phyloP scores from a whole-genome alignment of 2,329 filamentous ascomycete genomes.

The Lomentospora prolificans region DNA sequence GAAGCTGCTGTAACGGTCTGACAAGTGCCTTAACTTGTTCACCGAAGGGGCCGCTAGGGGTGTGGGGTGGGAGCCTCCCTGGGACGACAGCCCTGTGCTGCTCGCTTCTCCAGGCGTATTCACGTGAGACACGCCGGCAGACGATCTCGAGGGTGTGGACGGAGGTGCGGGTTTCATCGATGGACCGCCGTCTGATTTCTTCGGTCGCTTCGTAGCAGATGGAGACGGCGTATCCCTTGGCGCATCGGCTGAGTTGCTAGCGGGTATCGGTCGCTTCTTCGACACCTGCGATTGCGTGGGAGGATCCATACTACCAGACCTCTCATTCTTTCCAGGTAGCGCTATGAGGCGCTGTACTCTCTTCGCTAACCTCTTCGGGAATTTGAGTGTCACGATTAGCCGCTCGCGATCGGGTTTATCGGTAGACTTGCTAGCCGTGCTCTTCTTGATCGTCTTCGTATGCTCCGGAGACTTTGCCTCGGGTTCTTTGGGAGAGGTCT shows the following conservation, averaged over 20 bases:
- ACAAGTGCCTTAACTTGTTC: conserved; percentile 12
- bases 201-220: conserved; percentile 30
- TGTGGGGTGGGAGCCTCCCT: background rate
- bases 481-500: background rate
- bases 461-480: conserved; percentile 13
- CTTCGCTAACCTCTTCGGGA: conserved; percentile 36
- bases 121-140: conserved; percentile 39
- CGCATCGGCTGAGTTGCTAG: conserved; percentile 11
- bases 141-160: conserved; percentile 40
- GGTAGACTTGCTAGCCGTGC: background rate
- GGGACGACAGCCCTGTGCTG: conserved; percentile 15
- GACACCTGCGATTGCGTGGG: conserved; percentile 29
- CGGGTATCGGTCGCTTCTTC: conserved; percentile 35
- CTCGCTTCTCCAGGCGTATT: conserved; percentile 39
- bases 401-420: conserved; percentile 11
- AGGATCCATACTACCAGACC: conserved; percentile 28
- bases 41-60: background rate
- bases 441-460: background rate
- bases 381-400: conserved; percentile 35
- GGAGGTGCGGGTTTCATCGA: conserved; percentile 26
- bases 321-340: conserved; percentile 31
- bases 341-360: conserved; percentile 36
- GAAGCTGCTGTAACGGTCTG: conserved; percentile 25
- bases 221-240: conserved; percentile 22
- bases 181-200: conserved; percentile 28